These are phyloP conservation scores for Trichosporon sp. DNA, from an alignment of 1,284 basidiomycete genomes.

Conservation along the genomic window DNA sequence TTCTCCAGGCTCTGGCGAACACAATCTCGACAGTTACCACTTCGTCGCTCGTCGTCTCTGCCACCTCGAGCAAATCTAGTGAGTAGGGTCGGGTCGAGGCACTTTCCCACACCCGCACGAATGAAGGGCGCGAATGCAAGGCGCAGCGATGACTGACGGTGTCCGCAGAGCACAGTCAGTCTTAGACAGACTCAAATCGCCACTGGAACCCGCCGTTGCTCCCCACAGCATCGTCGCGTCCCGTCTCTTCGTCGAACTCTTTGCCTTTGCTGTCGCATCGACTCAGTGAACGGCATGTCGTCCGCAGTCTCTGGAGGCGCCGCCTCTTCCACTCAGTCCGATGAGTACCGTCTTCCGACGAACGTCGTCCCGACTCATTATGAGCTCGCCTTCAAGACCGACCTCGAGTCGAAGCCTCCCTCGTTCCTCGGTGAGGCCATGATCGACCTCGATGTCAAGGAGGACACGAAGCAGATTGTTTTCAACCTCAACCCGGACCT, in stretches of 20 bases:
- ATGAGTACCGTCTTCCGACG: slow-evolving; percentile 66
- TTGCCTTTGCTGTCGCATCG: slow-evolving; percentile 18
- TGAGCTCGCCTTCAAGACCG: slow-evolving; percentile 72
- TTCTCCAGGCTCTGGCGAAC: slow-evolving; percentile 6
- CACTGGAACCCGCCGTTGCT: not conserved
- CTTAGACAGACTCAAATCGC: not conserved
- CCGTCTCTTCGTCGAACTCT: slow-evolving; percentile 7
- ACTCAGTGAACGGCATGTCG: slow-evolving; percentile 9
- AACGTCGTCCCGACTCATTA: slow-evolving; percentile 64
- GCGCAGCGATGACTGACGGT: not conserved
- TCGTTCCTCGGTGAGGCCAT: slow-evolving; percentile 71
- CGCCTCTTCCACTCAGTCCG: slow-evolving; percentile 11
- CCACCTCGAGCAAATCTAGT: not conserved
- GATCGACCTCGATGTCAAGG: slow-evolving; percentile 67
- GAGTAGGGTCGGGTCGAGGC: not conserved
- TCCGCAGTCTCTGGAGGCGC: slow-evolving; percentile 26
- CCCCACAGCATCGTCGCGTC: not conserved
- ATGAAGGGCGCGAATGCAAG: not conserved
- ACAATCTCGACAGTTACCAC: not conserved
- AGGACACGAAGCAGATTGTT: slow-evolving; percentile 59
- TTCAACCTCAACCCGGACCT: slow-evolving; percentile 67
- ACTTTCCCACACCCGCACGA: not conserved
- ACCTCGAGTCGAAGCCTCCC: slow-evolving; percentile 60
- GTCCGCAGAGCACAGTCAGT: not conserved
- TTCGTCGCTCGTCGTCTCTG: not conserved